Conservation (phyloP, 768 basidiomycete species). For the Mycena indigotica region DNA sequence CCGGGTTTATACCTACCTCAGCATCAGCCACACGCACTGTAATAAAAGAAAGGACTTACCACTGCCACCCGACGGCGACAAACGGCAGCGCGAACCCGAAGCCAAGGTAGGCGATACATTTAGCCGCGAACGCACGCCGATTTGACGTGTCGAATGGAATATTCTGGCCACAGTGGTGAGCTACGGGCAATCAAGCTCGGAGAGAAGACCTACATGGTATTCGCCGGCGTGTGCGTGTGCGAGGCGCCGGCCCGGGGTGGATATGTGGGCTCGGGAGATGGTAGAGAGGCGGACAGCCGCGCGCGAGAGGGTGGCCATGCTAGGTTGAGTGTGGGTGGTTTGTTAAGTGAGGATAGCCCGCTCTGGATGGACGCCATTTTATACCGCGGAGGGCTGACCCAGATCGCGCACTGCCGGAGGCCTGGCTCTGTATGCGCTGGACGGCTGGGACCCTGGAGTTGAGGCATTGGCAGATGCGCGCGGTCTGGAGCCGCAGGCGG, state of each 20-base stretch:
- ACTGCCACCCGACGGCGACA: conserved; percentile 28
- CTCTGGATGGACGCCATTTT: neutral
- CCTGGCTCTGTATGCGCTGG: too few relatives aligned
- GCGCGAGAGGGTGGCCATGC: neutral
- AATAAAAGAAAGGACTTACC: conserved; percentile 10
- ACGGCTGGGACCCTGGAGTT: too few relatives aligned
- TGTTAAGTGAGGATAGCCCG: neutral
- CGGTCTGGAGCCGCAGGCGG: too few relatives aligned
- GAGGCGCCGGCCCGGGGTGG: neutral
- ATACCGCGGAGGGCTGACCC: too few relatives aligned
- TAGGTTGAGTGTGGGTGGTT: neutral
- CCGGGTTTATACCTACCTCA: conserved; percentile 7
- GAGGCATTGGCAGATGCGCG: too few relatives aligned
- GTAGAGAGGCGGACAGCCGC: neutral
- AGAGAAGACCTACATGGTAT: conserved; percentile 9
- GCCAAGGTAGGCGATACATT: conserved; percentile 23
- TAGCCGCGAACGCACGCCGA: conserved; percentile 18
- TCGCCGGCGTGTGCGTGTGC: conserved; percentile 7
- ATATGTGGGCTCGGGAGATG: neutral
- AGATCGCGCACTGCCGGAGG: too few relatives aligned
- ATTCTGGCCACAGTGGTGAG: conserved; percentile 16
- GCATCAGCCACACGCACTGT: neutral
- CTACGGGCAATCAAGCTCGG: neutral
- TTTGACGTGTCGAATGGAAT: conserved; percentile 25
- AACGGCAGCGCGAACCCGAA: conserved; percentile 27